Conservation (phyloP, 352 stramenopile species). For the Thalassiosira livingstoniorum region DNA sequence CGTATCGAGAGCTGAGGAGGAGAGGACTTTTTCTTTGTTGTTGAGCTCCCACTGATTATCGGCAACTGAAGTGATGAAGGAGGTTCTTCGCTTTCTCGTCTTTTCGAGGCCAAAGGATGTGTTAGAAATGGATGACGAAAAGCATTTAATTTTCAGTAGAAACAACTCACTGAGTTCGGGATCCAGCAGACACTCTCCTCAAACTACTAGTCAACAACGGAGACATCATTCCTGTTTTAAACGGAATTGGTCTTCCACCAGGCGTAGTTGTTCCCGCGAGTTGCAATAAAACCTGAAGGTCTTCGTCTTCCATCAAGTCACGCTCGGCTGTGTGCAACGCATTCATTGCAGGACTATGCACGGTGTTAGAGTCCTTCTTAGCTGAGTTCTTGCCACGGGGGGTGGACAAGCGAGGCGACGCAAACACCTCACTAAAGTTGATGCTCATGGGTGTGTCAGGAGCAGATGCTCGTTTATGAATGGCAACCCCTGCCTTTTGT, state of each 20-base stretch:
- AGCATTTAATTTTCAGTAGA: neutral
- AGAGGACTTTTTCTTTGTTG: conserved; percentile 30
- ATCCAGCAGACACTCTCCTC: conserved; percentile 10
- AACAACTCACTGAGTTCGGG: neutral
- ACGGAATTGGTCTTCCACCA: conserved; percentile 42
- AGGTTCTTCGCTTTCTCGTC: conserved; percentile 6
- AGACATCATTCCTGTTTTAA: conserved; percentile 55
- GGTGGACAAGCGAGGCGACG: conserved; percentile 58
- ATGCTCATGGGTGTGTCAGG: conserved; percentile 62
- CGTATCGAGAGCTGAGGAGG: conserved; percentile 65
- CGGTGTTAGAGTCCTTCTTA: neutral
- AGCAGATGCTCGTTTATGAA: neutral
- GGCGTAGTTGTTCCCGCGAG: conserved; percentile 62
- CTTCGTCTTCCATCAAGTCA: conserved; percentile 82
- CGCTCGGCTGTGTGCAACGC: conserved; percentile 75
- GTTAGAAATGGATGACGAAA: neutral
- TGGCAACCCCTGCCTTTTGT: conserved; percentile 40
- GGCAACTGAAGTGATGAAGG: conserved; percentile 72
- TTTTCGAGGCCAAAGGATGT: neutral
- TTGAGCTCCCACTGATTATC: conserved; percentile 68
- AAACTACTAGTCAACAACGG: conserved; percentile 57
- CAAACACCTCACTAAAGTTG: conserved; percentile 81
- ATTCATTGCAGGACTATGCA: conserved; percentile 59
- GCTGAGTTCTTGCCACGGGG: conserved; percentile 8
- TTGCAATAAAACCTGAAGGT: conserved; percentile 81